A percentile compares a stretch with the other conserved stretches of the same genome.
Evolutionary conservation across 805 yeast genomes (phyloP).

Genomic region (Millerago galiae): DNA sequence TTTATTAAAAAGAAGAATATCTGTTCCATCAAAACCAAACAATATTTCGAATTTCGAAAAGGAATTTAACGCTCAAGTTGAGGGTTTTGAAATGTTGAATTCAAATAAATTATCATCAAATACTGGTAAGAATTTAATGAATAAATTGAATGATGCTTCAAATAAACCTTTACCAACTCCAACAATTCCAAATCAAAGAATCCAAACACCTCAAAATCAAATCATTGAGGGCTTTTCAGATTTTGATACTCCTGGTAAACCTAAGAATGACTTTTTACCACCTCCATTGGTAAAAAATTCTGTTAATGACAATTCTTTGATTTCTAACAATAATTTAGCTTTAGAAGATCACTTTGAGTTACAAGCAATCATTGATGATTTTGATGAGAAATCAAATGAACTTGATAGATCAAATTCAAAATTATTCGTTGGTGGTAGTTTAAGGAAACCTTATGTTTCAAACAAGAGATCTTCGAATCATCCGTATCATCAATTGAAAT

Average conservation of each 20-base stretch:
- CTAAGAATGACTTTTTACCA: constrained; percentile 6
- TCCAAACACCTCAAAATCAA: constrained; percentile 18
- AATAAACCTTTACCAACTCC: constrained; percentile 18
- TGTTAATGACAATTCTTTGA: constrained; percentile 15
- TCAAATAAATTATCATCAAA: constrained; percentile 3
- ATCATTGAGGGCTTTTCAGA: constrained; percentile 3
- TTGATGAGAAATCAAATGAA: background rate
- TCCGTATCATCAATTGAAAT: constrained; percentile 13
- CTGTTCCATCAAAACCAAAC: constrained; percentile 19
- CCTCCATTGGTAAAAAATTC: constrained; percentile 16
- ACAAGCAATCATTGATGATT: background rate
- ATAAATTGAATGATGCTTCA: background rate
- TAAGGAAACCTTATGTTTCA: background rate
- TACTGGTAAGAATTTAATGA: constrained; percentile 1
- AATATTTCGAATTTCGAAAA: constrained; percentile 15
- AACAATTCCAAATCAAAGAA: constrained; percentile 16
- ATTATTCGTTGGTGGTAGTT: background rate
- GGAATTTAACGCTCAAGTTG: constrained; percentile 3
- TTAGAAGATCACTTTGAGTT: constrained; percentile 2
- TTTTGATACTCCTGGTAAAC: constrained; percentile 1
- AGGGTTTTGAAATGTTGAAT: background rate
- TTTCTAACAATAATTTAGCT: constrained; percentile 1
- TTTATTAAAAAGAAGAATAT: constrained; percentile 13
- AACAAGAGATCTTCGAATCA: constrained; percentile 5
- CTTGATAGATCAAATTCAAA: background rate